Evolutionary conservation across 2,329 filamentous ascomycete species (phyloP).

Genomic region (Blastomyces gilchristii): DNA sequence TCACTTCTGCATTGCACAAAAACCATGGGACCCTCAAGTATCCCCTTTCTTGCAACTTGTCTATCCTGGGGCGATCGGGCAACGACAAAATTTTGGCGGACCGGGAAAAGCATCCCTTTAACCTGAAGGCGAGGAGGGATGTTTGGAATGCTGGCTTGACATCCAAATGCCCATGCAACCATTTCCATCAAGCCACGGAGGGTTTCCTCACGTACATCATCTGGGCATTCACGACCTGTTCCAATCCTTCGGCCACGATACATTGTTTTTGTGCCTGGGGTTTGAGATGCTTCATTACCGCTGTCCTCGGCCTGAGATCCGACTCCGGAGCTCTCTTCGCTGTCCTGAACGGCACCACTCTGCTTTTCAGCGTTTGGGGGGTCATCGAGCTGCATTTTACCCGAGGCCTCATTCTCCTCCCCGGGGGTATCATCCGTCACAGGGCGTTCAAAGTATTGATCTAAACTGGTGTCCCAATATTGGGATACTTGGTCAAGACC

Average conservation of each 20-base stretch:
- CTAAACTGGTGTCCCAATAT: constrained; percentile 52
- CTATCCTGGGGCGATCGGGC: constrained; percentile 46
- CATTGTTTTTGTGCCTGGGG: constrained; percentile 16
- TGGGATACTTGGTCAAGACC: constrained; percentile 49
- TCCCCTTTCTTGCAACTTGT: constrained; percentile 42
- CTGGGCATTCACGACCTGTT: constrained; percentile 49
- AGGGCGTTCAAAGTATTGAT: constrained; percentile 43
- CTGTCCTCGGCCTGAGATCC: constrained; percentile 4
- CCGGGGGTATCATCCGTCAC: constrained; percentile 18
- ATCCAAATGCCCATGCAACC: constrained; percentile 48
- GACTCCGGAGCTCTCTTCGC: neutral
- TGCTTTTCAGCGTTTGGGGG: constrained; percentile 15
- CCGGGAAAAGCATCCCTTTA: constrained; percentile 44
- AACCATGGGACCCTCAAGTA: constrained; percentile 49
- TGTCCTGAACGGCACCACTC: neutral
- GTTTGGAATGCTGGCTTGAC: constrained; percentile 41
- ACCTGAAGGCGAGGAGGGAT: constrained; percentile 40
- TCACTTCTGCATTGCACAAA: constrained; percentile 47
- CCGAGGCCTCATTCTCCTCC: constrained; percentile 3
- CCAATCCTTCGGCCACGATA: constrained; percentile 52
- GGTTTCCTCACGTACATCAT: constrained; percentile 46
- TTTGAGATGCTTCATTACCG: neutral
- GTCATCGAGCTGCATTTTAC: constrained; percentile 16
- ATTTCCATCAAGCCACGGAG: constrained; percentile 49
- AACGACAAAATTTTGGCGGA: constrained; percentile 46